Evolutionary conservation across 768 basidiomycete species (phyloP), one percentile per base, ranked within the genome.

Genomic region (Naganishia kalamii): DNA sequence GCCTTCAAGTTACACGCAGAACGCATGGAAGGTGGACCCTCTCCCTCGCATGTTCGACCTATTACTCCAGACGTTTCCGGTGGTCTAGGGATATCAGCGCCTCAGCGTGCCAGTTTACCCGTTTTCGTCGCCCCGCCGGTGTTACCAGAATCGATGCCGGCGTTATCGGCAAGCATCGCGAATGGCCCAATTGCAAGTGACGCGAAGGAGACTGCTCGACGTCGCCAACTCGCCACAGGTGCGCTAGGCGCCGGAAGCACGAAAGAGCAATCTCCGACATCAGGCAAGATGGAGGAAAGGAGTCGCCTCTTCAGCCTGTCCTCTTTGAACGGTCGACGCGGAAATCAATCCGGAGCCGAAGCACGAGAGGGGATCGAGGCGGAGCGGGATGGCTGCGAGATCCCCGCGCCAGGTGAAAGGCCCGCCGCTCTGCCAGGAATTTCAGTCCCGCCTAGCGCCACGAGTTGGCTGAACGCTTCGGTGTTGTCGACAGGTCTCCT

Each of bases 1-100:
- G 63, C 63, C 33, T 57, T 40, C 35, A 57, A 35, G 37, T 15
- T 57, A 8, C 54, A 40, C 25, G 54, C 37, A 11, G 54, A 57
- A 35, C n/a, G 32, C n/a, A 37, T 44, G 43, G n/a, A 44, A 6
- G 10, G 6, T n/a, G 12, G 43, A 8, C 11, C 43, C 43, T 44
- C 21, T n/a, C 43, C 21, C 43, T 44, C 43, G 13, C 21, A 8
- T n/a, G 43, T n/a, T n/a, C n/a, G n/a, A n/a, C n/a, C n/a, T n/a
- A n/a, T n/a, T n/a, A n/a, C n/a, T n/a, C n/a, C n/a, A n/a, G n/a
- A n/a, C n/a, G n/a, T n/a, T n/a, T n/a, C n/a, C n/a, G n/a, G n/a
- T n/a, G n/a, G n/a, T n/a, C n/a, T n/a, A n/a, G n/a, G n/a, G n/a
- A n/a, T n/a, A n/a, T n/a, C n/a, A n/a, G 13, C 43, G 6, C 11